A percentile compares a stretch with the other conserved stretches of the same genome.
phyloP scores from a whole-genome alignment of 2,329 filamentous ascomycete genomes.

The Cladophialophora psammophila region DNA sequence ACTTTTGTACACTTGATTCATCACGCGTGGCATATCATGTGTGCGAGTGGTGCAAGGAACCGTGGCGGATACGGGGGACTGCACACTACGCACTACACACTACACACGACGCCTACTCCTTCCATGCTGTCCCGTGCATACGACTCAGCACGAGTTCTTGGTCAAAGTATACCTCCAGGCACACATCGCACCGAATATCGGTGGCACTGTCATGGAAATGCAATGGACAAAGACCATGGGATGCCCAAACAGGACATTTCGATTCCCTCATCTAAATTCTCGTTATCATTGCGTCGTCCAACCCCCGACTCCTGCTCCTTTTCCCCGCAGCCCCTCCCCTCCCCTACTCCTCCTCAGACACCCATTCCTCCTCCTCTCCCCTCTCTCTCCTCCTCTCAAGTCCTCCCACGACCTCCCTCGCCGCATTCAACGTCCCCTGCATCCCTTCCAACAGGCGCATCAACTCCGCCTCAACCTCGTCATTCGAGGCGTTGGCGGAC shows the following conservation, averaged over 20 bases:
- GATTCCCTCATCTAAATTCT: conserved; percentile 3
- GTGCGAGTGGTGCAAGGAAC: too few relatives aligned
- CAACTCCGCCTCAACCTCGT: conserved; percentile 49
- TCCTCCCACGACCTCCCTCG: conserved; percentile 45
- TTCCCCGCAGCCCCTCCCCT: not conserved
- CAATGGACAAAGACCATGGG: not conserved
- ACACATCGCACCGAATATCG: not conserved
- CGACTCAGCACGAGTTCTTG: not conserved
- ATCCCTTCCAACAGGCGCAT: conserved; percentile 52
- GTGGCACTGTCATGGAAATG: not conserved
- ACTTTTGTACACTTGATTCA: too few relatives aligned
- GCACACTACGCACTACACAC: too few relatives aligned
- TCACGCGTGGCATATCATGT: too few relatives aligned
- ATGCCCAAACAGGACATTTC: not conserved
- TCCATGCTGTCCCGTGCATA: too few relatives aligned
- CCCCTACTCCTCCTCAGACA: conserved; percentile 30
- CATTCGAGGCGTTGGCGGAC: conserved; percentile 48
- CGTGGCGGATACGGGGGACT: too few relatives aligned
- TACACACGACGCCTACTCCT: too few relatives aligned
- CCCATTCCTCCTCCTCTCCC: conserved; percentile 31
- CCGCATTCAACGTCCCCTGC: conserved; percentile 48
- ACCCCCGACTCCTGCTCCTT: not conserved
- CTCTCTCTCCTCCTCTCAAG: conserved; percentile 29
- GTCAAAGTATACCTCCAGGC: not conserved
- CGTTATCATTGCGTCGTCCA: not conserved